Evolutionary conservation across 78 protist species (phyloP), one percentile per base, ranked within the genome.

Genomic region (Polysphondylium violaceum): DNA sequence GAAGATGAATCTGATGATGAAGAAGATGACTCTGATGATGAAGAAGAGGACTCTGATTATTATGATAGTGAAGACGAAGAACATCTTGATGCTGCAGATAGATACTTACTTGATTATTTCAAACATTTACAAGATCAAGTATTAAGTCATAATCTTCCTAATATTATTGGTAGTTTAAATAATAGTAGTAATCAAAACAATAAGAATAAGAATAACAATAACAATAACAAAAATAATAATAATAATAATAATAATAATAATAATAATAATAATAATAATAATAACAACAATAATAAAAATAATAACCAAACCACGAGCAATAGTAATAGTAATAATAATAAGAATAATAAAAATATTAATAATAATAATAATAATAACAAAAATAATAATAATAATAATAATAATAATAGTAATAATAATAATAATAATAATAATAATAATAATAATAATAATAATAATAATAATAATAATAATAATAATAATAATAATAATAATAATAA

Each of bases 321-420:
- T n/a, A n/a, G n/a, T n/a, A n/a, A n/a, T n/a, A n/a, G n/a, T n/a
- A n/a, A n/a, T n/a, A n/a, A n/a, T n/a, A n/a, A n/a, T n/a, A n/a
- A n/a, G n/a, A n/a, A n/a, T n/a, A n/a, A n/a, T n/a, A n/a, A n/a
- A n/a, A n/a, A n/a, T n/a, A n/a, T n/a, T n/a, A n/a, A n/a, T n/a
- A n/a, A n/a, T n/a, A n/a, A n/a, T n/a, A n/a, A n/a, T n/a, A n/a
- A n/a, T n/a, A n/a, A 64, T 36, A 64, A 19, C n/a, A 64, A 21
- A 12, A 16, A 35, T 16, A 36, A 38, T 43, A 68, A 44, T 68
- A 25, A 9, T 25, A 68, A 25, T 41, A 65, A 38, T 36, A 65
- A 38, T 40, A 65, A 36, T 60, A 60, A 61, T 33, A 61, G 33
- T 60, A 60, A 60, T 11, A 61, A 61, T 61, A n/a, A n/a, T n/a